Evolutionary conservation across 805 yeast species (phyloP), one percentile per base, ranked within the genome.

Genomic region (Suhomyces sp.): DNA sequence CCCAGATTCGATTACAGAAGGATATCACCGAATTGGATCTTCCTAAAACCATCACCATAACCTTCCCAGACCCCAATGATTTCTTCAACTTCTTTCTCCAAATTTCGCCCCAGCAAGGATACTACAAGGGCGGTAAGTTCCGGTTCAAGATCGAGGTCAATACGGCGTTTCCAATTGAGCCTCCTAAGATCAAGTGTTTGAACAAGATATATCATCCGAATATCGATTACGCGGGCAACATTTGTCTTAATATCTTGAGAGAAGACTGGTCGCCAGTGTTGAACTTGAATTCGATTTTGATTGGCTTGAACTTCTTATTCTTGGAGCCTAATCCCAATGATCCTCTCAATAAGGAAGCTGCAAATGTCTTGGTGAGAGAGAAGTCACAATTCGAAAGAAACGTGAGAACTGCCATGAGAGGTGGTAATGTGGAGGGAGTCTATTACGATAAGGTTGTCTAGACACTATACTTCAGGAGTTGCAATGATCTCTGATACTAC

Each of bases 221-320:
- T 53, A 91, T 91, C 45, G 96, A 91, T 56, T 55, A 77, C 14
- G 83, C 85, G 28, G 98, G 98, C 0, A 91, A 88, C 53, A 85
- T 91, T 5, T 91, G 98, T 54, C 70, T 91, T 41, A 91, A 91
- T 54, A 90, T 91, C 22, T 68, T 91, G 40, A 69, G 98, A 47
- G 96, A 90, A 56, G 98, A 91, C 57, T 91, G 98, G 98, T 80
- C 88, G 19, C 98, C 98, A 0, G 95, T 88, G 0, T 68, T 91
- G 46, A 85, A 83, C 39, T 64, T 91, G 52, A 87, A 84, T 54
- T 72, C 90, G 4, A 80, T 91, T 6, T 70, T 90, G 37, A 81
- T 90, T 25, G 98, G 98, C 0, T 69, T 91, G 35, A 76, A 88
- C 50, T 88, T 83, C 54, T 70, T 91, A 42, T 88, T 91, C 48